Evolutionary conservation across 169 alveolate genomes (phyloP).

Genomic region (Cryptosporidium viatorum): DNA sequence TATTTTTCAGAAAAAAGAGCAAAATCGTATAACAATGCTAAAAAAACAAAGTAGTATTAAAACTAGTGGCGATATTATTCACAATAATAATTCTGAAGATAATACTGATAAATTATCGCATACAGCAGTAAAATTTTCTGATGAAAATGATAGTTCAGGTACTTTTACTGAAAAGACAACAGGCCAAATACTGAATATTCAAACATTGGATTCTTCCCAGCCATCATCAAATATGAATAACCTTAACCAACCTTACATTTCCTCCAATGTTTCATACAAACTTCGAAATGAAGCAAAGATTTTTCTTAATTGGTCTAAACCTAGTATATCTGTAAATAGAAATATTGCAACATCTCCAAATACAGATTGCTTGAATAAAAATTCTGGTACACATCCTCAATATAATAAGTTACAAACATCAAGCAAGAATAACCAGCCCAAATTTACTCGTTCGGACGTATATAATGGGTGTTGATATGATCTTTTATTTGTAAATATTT

Average conservation of each 20-base stretch:
- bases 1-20: conserved; percentile 6
- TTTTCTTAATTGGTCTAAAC: background rate
- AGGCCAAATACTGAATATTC: background rate
- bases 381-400: background rate
- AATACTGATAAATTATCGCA: background rate
- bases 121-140: background rate
- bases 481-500: background rate
- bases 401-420: conserved; percentile 9
- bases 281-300: conserved; percentile 1
- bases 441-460: conserved; percentile 13
- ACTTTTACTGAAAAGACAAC: background rate
- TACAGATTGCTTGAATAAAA: background rate
- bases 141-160: conserved; percentile 11
- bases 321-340: background rate
- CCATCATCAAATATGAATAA: background rate
- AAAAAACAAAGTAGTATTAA: conserved; percentile 15
- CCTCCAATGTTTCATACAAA: background rate
- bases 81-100: background rate
- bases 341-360: conserved; percentile 4
- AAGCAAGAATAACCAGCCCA: background rate
- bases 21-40: conserved; percentile 6
- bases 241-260: background rate
- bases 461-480: conserved; percentile 3
- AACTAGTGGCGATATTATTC: background rate
- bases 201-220: background rate